Evolutionary conservation across 2,329 filamentous ascomycete species (phyloP), one percentile per base, ranked within the genome.

Genomic region (Alternaria incomplexa): DNA sequence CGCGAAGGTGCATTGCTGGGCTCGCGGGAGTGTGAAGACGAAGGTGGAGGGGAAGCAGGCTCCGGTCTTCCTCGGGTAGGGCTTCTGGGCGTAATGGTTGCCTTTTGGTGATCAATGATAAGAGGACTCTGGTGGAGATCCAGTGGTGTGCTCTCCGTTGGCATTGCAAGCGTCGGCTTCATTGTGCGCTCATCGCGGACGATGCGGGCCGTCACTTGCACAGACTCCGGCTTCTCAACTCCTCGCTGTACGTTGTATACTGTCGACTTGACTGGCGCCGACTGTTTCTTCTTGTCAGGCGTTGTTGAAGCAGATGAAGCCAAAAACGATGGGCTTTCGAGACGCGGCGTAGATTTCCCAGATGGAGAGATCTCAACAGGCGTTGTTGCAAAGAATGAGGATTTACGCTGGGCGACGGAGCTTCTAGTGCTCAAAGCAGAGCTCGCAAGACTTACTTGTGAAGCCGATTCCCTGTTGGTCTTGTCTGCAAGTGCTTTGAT

Each of bases 401-500:
- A 79, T 61, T 79, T 80, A 57, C 79, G 76, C 55, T 79, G 77
- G 15, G 77, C 74, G 55, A 79, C 74, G 48, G 76, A 77, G 57
- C 63, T 71, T 17, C 65, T 65, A 23, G 73, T 63, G 20, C 76
- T 71, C 26, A 77, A 69, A 55, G 70, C 70, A 57, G 72, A 63
- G 45, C 60, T 51, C 40, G 58, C 48, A 61, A 68, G 64, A 67
- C 67, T 77, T 58, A 71, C 59, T 52, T 68, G 67, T 52, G 70
- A 66, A 53, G 69, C 58, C 20, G 74, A 77, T 74, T 75, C 85
- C 81, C 62, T 90, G 86, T 68, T 83, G 4, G 85, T 85, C 58
- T 96, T 86, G 79, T 93, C 94, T 76, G 97, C 92, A 56, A 99
- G 84, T 7, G 94, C 93, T 80, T 97, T 96, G 78, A 98, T 98